A percentile compares a stretch with the other conserved stretches of the same genome.
phyloP scores from a whole-genome alignment of 306 rosid genomes.

The Castanospermum australe region DNA sequence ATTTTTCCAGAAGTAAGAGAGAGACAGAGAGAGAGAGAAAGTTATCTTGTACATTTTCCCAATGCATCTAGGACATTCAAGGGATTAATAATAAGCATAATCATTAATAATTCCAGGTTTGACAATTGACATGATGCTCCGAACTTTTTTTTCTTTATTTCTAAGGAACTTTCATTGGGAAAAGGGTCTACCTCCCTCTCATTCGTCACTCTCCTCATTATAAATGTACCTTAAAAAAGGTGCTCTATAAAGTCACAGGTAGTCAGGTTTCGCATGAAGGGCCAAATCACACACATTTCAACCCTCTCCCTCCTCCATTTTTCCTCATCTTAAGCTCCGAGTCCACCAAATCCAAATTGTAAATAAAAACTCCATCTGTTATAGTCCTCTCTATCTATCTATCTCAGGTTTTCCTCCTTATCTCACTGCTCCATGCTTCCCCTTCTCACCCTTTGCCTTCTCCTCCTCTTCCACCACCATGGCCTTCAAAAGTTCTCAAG shows the following conservation, averaged over 20 bases:
- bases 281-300: constrained; percentile 31
- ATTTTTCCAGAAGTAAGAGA: background rate
- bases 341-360: constrained; percentile 21
- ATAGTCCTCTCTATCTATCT: background rate
- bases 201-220: constrained; percentile 4
- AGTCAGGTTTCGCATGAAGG: constrained; percentile 18
- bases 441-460: constrained; percentile 32
- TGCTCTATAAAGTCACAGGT: background rate
- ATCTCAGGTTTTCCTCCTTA: background rate
- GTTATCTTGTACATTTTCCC: background rate
- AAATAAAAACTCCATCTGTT: constrained; percentile 20
- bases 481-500: constrained; percentile 50
- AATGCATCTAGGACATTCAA: constrained; percentile 7
- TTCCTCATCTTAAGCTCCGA: constrained; percentile 7
- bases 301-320: constrained; percentile 33
- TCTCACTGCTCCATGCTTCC: constrained; percentile 60
- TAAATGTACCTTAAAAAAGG: constrained; percentile 28
- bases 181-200: constrained; percentile 26
- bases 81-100: constrained; percentile 18
- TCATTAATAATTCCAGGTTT: constrained; percentile 32
- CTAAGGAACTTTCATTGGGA: constrained; percentile 48
- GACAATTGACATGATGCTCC: constrained; percentile 35
- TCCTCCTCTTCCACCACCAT: constrained; percentile 42
- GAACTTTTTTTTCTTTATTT: constrained; percentile 41
- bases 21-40: constrained; percentile 1